Percentiles rank a stretch among this genome's conserved stretches.
Conservation (phyloP, 129 eudicot genomes). For the Kitagawia praeruptora region DNA sequence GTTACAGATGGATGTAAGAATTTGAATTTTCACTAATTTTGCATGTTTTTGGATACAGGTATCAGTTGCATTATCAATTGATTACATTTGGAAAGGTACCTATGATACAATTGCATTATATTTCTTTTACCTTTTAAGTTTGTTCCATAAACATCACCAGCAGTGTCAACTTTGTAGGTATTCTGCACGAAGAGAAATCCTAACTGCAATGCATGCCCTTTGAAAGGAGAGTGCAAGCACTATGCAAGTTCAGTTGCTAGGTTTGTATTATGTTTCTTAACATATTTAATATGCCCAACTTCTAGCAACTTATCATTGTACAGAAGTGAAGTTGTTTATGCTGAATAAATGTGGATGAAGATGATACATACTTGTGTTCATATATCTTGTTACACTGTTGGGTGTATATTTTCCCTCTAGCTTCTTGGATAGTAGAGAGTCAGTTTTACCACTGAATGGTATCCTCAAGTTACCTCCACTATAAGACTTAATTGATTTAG, state of each 20-base stretch:
- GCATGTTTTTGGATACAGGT: slow-evolving; percentile 10
- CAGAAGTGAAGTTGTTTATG: background rate
- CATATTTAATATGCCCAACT: background rate
- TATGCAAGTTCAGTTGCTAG: slow-evolving; percentile 18
- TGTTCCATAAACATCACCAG: background rate
- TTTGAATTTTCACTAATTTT: background rate
- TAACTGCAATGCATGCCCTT: slow-evolving; percentile 24
- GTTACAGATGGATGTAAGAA: background rate
- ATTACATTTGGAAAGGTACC: slow-evolving; percentile 32
- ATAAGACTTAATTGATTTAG: background rate
- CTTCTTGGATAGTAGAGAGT: background rate
- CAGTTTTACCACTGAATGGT: background rate
- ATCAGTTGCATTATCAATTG: slow-evolving; percentile 27
- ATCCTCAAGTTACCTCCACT: background rate
- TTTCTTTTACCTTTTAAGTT: background rate
- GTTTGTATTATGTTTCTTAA: background rate
- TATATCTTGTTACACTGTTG: background rate
- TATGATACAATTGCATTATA: background rate
- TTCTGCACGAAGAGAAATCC: slow-evolving; percentile 22
- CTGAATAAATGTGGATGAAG: background rate
- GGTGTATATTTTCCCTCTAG: background rate
- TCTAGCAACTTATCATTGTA: background rate
- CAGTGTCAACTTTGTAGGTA: slow-evolving; percentile 14
- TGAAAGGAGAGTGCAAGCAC: slow-evolving; percentile 23
- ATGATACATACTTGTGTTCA: background rate